Evolutionary conservation across 2,329 filamentous ascomycete species (phyloP).

Genomic region (Ceratocystis papillata): DNA sequence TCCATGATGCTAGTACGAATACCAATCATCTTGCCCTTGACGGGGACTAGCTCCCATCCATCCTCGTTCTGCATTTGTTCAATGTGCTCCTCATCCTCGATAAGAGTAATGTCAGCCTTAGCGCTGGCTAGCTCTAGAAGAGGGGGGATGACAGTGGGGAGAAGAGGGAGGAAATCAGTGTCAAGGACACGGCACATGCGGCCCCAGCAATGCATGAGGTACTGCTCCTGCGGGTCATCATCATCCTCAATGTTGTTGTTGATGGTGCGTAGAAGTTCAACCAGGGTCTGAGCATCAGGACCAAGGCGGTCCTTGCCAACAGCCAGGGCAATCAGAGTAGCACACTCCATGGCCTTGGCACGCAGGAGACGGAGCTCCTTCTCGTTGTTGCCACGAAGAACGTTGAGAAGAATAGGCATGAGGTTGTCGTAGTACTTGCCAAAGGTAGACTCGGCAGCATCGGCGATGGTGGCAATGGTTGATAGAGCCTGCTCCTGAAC

Average conservation of each 20-base stretch:
- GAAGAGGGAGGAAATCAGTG: constrained; percentile 80
- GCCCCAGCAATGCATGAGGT: constrained; percentile 97
- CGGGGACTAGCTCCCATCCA: constrained; percentile 91
- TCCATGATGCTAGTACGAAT: constrained; percentile 95
- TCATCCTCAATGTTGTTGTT: constrained; percentile 78
- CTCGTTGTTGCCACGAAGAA: constrained; percentile 77
- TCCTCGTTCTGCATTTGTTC: constrained; percentile 89
- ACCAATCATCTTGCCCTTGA: constrained; percentile 96
- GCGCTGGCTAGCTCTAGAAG: constrained; percentile 82
- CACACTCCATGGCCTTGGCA: constrained; percentile 98
- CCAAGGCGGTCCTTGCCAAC: constrained; percentile 91
- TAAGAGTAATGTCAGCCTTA: constrained; percentile 91
- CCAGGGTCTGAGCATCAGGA: constrained; percentile 72
- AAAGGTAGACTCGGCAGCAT: constrained; percentile 91
- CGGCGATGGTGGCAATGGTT: constrained; percentile 97
- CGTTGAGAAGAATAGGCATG: constrained; percentile 88
- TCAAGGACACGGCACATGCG: constrained; percentile 95
- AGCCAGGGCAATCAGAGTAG: constrained; percentile 86
- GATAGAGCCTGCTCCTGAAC: constrained; percentile 96
- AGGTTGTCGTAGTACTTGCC: constrained; percentile 89
- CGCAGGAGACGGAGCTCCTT: constrained; percentile 86
- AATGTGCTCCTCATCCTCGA: constrained; percentile 91
- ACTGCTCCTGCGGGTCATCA: constrained; percentile 92
- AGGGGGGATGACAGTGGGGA: constrained; percentile 88
- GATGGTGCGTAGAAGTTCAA: constrained; percentile 76